Conservation (phyloP, 140 eudicot species). For the Anethum foeniculum region DNA sequence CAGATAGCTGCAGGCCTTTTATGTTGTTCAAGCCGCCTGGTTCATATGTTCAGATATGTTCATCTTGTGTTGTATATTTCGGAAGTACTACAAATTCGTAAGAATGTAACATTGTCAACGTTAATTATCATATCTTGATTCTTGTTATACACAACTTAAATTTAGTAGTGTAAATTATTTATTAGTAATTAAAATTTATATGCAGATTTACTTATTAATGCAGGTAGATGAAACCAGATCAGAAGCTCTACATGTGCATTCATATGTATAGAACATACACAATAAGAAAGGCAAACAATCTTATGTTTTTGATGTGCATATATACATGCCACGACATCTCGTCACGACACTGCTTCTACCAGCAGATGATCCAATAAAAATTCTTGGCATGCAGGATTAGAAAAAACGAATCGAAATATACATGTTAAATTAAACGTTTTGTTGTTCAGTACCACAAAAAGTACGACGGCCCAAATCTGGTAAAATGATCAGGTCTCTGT, state of each 20-base stretch:
- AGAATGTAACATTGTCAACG: neutral
- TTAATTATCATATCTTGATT: neutral
- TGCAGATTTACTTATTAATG: neutral
- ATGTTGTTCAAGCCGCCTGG: constrained; percentile 13
- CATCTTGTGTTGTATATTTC: neutral
- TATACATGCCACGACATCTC: neutral
- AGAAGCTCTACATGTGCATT: neutral
- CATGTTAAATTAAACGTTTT: too few relatives aligned
- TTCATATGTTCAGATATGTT: neutral
- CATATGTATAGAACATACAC: too few relatives aligned
- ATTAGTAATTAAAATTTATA: neutral
- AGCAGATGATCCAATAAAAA: too few relatives aligned
- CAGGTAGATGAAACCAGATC: neutral
- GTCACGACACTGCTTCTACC: too few relatives aligned
- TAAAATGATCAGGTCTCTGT: too few relatives aligned
- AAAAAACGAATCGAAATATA: too few relatives aligned
- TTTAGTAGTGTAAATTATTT: neutral
- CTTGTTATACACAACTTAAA: neutral
- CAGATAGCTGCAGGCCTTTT: constrained; percentile 24
- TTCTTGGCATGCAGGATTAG: too few relatives aligned
- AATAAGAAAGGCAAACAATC: neutral
- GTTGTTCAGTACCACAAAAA: too few relatives aligned
- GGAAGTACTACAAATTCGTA: neutral
- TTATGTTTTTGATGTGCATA: too few relatives aligned
- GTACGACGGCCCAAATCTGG: too few relatives aligned